phyloP scores from a whole-genome alignment of 2,329 filamentous ascomycete genomes.

The Trichoderma koningii region DNA sequence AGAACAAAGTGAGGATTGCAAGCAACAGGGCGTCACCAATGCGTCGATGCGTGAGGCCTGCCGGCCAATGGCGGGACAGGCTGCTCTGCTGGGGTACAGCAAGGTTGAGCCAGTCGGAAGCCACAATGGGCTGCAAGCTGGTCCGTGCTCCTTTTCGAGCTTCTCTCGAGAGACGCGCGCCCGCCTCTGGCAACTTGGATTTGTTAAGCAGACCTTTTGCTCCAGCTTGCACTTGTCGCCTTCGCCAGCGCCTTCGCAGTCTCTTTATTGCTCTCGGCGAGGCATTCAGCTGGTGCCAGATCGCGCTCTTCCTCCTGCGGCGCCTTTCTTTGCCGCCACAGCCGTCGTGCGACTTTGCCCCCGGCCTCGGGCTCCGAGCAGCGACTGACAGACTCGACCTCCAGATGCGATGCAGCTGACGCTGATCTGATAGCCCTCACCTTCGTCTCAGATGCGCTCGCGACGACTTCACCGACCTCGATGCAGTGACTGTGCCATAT shows the following conservation, averaged over 20 bases:
- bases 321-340: not conserved
- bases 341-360: not conserved
- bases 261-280: not conserved
- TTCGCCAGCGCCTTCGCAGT: not conserved
- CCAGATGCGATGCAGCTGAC: slow-evolving; percentile 12
- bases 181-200: slow-evolving; percentile 7
- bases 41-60: no score
- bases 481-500: slow-evolving; percentile 24
- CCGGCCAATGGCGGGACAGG: not conserved
- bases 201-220: slow-evolving; percentile 4
- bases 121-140: slow-evolving; percentile 10
- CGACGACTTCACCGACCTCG: slow-evolving; percentile 20
- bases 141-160: slow-evolving; percentile 27
- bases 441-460: slow-evolving; percentile 24
- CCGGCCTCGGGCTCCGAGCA: not conserved
- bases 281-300: no score
- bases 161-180: slow-evolving; percentile 25
- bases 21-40: not conserved
- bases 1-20: not conserved
- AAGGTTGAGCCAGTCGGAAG: slow-evolving; percentile 12
- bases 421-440: slow-evolving; percentile 26
- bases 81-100: not conserved
- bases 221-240: not conserved
- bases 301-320: not conserved
- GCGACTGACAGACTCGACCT: not conserved